Percentiles rank a stretch among this genome's conserved stretches.
These are phyloP conservation scores for Didymella exigua DNA, from an alignment of 2,329 filamentous ascomycete species.

Conservation along the genomic window DNA sequence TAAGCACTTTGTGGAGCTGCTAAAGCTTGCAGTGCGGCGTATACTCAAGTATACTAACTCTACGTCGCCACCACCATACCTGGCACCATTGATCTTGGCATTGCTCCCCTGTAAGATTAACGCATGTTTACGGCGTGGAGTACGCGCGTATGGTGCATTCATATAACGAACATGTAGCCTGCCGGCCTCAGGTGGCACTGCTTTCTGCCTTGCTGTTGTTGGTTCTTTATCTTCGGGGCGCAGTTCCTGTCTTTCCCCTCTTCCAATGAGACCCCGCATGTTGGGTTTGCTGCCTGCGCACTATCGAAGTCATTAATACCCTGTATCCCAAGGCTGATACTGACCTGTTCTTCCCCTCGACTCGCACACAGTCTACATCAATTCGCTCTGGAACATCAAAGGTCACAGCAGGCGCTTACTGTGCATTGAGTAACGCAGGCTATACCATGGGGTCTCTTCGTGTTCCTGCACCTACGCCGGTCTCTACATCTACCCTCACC, in stretches of 20 bases:
- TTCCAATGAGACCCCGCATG: slow-evolving; percentile 20
- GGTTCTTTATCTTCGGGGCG: slow-evolving; percentile 27
- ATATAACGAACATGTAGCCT: slow-evolving; percentile 41
- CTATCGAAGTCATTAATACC: slow-evolving; percentile 11
- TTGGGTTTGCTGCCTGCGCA: slow-evolving; percentile 24
- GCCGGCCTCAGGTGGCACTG: slow-evolving; percentile 40
- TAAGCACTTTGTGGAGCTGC: slow-evolving; percentile 12
- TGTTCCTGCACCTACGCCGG: slow-evolving; percentile 31
- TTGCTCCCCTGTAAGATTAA: slow-evolving; percentile 12
- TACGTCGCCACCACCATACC: slow-evolving; percentile 13
- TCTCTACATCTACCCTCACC: slow-evolving; percentile 27
- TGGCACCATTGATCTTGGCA: slow-evolving; percentile 3
- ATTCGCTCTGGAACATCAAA: slow-evolving; percentile 4
- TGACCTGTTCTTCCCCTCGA: slow-evolving; percentile 2
- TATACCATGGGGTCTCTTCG: slow-evolving; percentile 30
- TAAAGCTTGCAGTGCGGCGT: slow-evolving; percentile 1
- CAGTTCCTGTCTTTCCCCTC: slow-evolving; percentile 26
- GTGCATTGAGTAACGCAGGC: slow-evolving; percentile 12
- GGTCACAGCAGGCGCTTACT: slow-evolving; percentile 17
- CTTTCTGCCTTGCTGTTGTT: slow-evolving; percentile 31
- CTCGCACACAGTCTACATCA: neutral
- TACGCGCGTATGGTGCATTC: slow-evolving; percentile 34
- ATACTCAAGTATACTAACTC: slow-evolving; percentile 8
- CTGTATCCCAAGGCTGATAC: slow-evolving; percentile 10
- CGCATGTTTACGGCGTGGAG: slow-evolving; percentile 31